Conservation (phyloP, 169 alveolate genomes). For the Plasmodium billcollinsi region DNA sequence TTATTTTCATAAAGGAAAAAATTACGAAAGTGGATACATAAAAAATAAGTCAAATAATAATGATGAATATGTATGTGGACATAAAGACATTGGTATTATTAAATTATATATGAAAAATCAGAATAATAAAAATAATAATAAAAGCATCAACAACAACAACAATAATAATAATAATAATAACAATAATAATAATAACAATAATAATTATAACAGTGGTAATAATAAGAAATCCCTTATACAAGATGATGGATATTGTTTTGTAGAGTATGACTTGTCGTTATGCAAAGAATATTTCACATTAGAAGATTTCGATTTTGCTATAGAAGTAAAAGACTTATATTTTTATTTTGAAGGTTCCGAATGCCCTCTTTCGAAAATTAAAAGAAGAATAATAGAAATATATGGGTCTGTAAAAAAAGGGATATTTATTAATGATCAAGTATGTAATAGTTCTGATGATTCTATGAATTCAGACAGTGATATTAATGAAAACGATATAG, state of each 20-base stretch:
- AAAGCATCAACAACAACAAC: neutral
- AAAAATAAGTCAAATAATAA: neutral
- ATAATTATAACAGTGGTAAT: neutral
- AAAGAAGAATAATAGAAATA: conserved; percentile 75
- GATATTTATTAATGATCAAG: conserved; percentile 29
- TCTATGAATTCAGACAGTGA: conserved; percentile 10
- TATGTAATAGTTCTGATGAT: conserved; percentile 25
- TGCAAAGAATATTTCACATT: conserved; percentile 52
- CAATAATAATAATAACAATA: conserved; percentile 3
- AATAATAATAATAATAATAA: neutral
- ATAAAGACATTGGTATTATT: neutral
- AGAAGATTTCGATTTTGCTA: conserved; percentile 69
- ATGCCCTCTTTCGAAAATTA: conserved; percentile 71
- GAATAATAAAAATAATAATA: neutral
- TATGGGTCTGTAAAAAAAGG: conserved; percentile 66
- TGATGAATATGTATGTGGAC: neutral
- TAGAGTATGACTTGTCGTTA: conserved; percentile 14
- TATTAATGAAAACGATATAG: neutral
- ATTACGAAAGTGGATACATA: neutral
- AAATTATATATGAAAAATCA: neutral
- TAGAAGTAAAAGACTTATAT: conserved; percentile 62
- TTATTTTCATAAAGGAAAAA: conserved; percentile 6
- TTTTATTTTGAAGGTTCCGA: conserved; percentile 71
- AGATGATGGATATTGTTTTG: conserved; percentile 16
- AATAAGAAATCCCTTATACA: neutral